Conservation (phyloP, 2,329 filamentous ascomycete genomes). For the Aspergillus ustus region DNA sequence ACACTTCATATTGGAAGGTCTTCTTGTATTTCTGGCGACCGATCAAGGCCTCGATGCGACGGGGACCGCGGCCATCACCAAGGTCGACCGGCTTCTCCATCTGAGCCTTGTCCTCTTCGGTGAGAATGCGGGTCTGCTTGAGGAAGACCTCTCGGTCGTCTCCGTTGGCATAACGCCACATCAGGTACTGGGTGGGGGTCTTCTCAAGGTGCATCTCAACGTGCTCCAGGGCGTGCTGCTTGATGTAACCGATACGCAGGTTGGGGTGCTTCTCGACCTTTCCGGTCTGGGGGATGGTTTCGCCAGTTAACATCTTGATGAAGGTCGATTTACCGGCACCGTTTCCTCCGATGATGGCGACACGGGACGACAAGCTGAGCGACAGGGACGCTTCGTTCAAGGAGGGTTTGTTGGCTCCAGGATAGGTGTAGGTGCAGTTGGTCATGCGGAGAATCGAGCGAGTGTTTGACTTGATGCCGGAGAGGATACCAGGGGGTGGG, state of each 20-base stretch:
- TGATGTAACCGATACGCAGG: constrained; percentile 98
- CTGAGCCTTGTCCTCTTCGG: constrained; percentile 80
- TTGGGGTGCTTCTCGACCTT: constrained; percentile 99
- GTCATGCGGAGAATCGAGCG: constrained; percentile 94
- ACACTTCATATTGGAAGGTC: constrained; percentile 96
- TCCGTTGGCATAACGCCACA: constrained; percentile 97
- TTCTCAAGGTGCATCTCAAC: constrained; percentile 99
- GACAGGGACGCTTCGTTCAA: constrained; percentile 84
- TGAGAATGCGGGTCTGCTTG: constrained; percentile 94
- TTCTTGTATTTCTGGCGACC: constrained; percentile 99
- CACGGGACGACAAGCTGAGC: constrained; percentile 84
- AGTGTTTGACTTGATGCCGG: constrained; percentile 93
- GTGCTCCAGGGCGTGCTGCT: constrained; percentile 98
- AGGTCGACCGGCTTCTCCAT: constrained; percentile 91
- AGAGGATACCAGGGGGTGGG: constrained; percentile 89
- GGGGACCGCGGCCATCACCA: constrained; percentile 75
- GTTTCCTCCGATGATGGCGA: constrained; percentile 95
- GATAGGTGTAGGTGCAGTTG: constrained; percentile 90
- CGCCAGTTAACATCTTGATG: constrained; percentile 95
- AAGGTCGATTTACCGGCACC: constrained; percentile 98
- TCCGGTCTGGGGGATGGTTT: constrained; percentile 79
- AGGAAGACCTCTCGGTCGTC: constrained; percentile 96
- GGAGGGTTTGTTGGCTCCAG: constrained; percentile 85
- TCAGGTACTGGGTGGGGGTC: constrained; percentile 97
- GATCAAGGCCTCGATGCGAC: constrained; percentile 84